Conservation (phyloP, 148 eudicot genomes). For the Rhododendron ferrugineum region DNA sequence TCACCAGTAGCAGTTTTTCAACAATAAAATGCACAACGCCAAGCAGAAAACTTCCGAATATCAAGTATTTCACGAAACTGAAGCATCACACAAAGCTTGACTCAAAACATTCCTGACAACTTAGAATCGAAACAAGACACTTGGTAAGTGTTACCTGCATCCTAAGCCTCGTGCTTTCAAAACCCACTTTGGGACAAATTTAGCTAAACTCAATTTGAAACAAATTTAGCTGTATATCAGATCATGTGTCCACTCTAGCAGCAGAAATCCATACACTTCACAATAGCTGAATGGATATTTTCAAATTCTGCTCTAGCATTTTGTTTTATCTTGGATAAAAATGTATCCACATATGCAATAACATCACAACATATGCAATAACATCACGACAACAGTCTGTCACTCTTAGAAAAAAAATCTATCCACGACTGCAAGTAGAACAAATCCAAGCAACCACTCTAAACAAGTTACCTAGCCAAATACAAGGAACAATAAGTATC, state of each 20-base stretch:
- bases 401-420: neutral
- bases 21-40: neutral
- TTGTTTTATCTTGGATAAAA: neutral
- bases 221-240: neutral
- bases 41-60: neutral
- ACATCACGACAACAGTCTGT: neutral
- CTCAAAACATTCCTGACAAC: neutral
- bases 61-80: neutral
- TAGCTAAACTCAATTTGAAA: no score
- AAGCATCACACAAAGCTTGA: neutral
- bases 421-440: neutral
- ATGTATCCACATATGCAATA: no score
- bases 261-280: neutral
- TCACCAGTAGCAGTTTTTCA: neutral
- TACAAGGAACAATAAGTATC: neutral
- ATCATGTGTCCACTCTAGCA: neutral
- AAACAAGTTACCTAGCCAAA: neutral
- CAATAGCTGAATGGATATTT: neutral
- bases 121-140: neutral
- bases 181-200: neutral
- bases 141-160: neutral
- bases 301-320: neutral
- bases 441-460: neutral
- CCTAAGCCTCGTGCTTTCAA: neutral
- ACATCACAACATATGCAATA: neutral